These are phyloP conservation scores for Phialophora macrospora DNA, from an alignment of 2,329 filamentous ascomycete species.

Conservation along the genomic window DNA sequence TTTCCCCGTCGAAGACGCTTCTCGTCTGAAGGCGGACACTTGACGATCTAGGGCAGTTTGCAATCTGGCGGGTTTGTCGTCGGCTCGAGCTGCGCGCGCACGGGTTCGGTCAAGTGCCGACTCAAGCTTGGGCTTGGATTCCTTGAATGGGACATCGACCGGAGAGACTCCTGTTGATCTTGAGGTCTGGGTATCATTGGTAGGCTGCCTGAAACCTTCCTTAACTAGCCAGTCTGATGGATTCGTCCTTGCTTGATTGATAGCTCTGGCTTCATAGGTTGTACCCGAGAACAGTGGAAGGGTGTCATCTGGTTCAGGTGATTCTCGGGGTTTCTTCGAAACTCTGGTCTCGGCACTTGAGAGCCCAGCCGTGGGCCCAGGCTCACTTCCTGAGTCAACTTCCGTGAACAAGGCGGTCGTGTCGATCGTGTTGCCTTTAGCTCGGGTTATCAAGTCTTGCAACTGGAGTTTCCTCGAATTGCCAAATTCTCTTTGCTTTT, in stretches of 20 bases:
- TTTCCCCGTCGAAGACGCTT: neutral
- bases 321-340: conserved; percentile 20
- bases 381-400: neutral
- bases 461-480: conserved; percentile 34
- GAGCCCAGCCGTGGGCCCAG: neutral
- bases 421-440: conserved; percentile 38
- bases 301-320: conserved; percentile 30
- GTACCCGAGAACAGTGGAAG: conserved; percentile 39
- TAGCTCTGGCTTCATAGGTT: conserved; percentile 32
- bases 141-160: conserved; percentile 3
- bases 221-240: conserved; percentile 31
- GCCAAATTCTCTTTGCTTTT: conserved; percentile 8
- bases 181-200: neutral
- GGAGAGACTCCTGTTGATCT: neutral
- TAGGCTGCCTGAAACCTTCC: conserved; percentile 32
- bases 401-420: conserved; percentile 36
- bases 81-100: neutral
- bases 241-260: neutral
- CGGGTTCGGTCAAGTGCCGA: conserved; percentile 33
- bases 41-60: conserved; percentile 30
- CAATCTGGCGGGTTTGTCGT: conserved; percentile 8
- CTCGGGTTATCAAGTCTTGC: conserved; percentile 25
- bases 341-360: conserved; percentile 3
- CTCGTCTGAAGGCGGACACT: neutral
- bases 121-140: conserved; percentile 20